Base-by-base conservation (phyloP, 2,329 filamentous ascomycete species). In the Tolypocladium inflatum region DNA sequence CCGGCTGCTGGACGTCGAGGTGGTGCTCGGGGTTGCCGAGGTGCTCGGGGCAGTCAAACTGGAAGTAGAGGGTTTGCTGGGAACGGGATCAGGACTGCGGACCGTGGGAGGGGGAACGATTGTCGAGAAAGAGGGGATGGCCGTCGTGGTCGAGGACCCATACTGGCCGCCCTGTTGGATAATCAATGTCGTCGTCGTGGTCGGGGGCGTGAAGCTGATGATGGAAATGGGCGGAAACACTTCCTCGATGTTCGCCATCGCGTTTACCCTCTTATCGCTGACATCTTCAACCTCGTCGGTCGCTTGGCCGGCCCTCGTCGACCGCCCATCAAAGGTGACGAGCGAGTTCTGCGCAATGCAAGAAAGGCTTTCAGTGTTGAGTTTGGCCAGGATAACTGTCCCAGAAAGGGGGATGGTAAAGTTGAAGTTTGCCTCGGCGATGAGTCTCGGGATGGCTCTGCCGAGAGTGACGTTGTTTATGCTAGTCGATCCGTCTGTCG, bases 291-390 rank as follows among this genome's bases (percentile, higher is more conserved):
- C 53, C 48, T 56, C 55, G 51, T 61, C 59, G 30, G 35, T 37
- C n/a, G 51, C 38, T n/a, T 55, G 21, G 5, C 57, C 57, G 17
- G 67, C 63, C 37, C 76, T 72, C 4, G 72, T 68, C 2, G 75
- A 72, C 57, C 72, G 71, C 5, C 86, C 87, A 64, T 89, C 83
- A 70, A 97, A 96, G 0, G 89, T 91, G 19, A 97, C 87, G 4
- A 99, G 79, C 0, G 91, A 87, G 66, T 97, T 97, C 70, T 97
- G 88, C 0, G 87, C 84, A 10, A 84, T 84, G 71, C 94, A 99
- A 57, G 89, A 91, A 19, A 96, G 77, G 62, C 88, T 88, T 38
- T 82, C 83, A 7, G 80, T 74, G 66, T 88, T 93, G 71, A 97
- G 90, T 54, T 91, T 82, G 1, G 86, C 84, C 57, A 96, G 74